These are phyloP conservation scores for Calonectria pseudoreteaudii DNA, from an alignment of 2,329 filamentous ascomycete species.

Conservation along the genomic window DNA sequence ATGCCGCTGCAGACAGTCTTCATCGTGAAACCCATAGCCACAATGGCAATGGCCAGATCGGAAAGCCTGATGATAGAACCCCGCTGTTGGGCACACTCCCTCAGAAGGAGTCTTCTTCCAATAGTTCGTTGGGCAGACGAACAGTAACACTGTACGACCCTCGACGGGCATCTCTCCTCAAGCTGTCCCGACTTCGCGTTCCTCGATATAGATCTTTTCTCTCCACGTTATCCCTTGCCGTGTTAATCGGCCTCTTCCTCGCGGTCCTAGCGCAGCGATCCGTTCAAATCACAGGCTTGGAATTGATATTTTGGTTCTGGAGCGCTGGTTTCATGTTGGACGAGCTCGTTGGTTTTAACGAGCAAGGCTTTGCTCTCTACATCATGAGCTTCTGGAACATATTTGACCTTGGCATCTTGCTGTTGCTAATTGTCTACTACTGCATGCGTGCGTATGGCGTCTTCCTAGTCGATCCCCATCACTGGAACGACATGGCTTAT, in stretches of 20 bases:
- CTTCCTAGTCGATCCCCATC: slow-evolving; percentile 79
- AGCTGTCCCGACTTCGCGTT: slow-evolving; percentile 89
- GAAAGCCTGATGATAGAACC: slow-evolving; percentile 60
- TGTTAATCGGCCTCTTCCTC: slow-evolving; percentile 86
- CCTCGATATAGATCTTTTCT: slow-evolving; percentile 92
- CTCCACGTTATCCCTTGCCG: slow-evolving; percentile 86
- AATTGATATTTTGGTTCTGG: slow-evolving; percentile 97
- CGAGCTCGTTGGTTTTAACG: slow-evolving; percentile 94
- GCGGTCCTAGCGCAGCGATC: slow-evolving; percentile 83
- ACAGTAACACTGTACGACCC: slow-evolving; percentile 92
- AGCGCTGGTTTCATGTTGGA: slow-evolving; percentile 97
- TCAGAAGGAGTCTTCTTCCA: slow-evolving; percentile 46
- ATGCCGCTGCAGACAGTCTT: slow-evolving; percentile 86
- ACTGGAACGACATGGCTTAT: slow-evolving; percentile 87
- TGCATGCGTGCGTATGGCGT: slow-evolving; percentile 90
- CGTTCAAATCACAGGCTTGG: slow-evolving; percentile 82
- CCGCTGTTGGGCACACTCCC: slow-evolving; percentile 59
- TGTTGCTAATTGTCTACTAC: slow-evolving; percentile 90
- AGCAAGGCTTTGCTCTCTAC: slow-evolving; percentile 95
- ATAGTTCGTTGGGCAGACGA: slow-evolving; percentile 66
- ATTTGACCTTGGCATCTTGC: slow-evolving; percentile 90
- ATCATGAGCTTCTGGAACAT: slow-evolving; percentile 99
- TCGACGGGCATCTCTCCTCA: slow-evolving; percentile 88
- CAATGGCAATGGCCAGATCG: slow-evolving; percentile 39
- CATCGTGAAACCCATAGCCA: slow-evolving; percentile 67